A percentile compares a stretch with the other conserved stretches of the same genome.
phyloP scores from a whole-genome alignment of 495 filamentous ascomycete genomes.

The Geoglossum glabrum region DNA sequence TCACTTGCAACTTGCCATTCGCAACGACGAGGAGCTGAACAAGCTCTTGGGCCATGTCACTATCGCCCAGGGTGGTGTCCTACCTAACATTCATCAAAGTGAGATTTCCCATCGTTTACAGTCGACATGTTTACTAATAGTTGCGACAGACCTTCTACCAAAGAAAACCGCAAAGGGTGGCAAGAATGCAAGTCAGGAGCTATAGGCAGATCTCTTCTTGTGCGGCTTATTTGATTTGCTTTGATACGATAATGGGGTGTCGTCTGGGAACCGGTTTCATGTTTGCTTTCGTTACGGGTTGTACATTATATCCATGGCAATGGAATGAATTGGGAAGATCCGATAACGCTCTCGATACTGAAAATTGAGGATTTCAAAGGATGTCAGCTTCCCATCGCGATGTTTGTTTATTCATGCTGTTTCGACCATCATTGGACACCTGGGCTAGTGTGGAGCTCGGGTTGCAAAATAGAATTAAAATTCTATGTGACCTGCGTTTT shows the following conservation, averaged over 20 bases:
- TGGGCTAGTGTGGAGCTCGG: background rate
- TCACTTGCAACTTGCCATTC: conserved; percentile 97
- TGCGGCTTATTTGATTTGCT: conserved; percentile 25
- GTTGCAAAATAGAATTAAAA: background rate
- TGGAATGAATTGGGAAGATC: conserved; percentile 24
- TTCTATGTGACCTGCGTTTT: too few relatives aligned
- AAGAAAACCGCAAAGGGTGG: conserved; percentile 93
- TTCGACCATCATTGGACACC: background rate
- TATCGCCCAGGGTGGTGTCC: conserved; percentile 97
- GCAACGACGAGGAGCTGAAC: conserved; percentile 99
- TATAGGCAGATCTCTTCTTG: conserved; percentile 36
- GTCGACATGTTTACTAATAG: conserved; percentile 12
- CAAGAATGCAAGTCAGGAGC: conserved; percentile 78
- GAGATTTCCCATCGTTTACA: conserved; percentile 22
- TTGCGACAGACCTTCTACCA: conserved; percentile 62
- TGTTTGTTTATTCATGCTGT: background rate
- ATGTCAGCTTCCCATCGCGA: background rate
- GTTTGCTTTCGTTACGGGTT: conserved; percentile 65
- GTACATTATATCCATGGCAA: conserved; percentile 83
- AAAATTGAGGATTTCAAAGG: background rate
- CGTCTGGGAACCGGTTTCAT: conserved; percentile 50
- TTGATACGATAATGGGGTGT: conserved; percentile 82
- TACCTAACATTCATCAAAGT: conserved; percentile 98
- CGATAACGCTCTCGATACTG: background rate
- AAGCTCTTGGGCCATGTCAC: conserved; percentile 98